phyloP scores from a whole-genome alignment of 2,329 filamentous ascomycete species.

The Sporothrix inflata region DNA sequence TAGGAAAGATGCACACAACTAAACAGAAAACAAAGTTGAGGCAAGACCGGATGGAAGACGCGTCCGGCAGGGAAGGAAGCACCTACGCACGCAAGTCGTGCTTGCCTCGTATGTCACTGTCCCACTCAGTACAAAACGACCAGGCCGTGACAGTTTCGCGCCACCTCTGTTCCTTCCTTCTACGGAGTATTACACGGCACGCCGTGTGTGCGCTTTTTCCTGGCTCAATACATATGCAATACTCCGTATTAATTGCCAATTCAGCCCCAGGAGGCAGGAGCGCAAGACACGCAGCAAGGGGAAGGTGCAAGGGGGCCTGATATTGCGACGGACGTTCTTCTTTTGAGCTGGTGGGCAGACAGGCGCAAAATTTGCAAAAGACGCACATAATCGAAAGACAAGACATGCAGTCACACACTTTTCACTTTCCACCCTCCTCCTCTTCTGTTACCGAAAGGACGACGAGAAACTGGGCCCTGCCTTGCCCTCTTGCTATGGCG shows the following conservation, averaged over 20 bases:
- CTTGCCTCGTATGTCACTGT: slow-evolving; percentile 4
- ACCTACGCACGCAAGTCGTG: slow-evolving; percentile 13
- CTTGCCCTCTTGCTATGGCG: slow-evolving; percentile 24
- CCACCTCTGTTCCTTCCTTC: slow-evolving; percentile 9
- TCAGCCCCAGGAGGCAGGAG: slow-evolving; percentile 22
- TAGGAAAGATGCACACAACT: neutral
- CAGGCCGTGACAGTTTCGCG: slow-evolving; percentile 21
- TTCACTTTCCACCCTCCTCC: neutral
- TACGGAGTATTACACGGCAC: neutral
- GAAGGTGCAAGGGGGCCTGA: slow-evolving; percentile 3
- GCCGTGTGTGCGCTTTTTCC: neutral
- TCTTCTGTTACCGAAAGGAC: neutral
- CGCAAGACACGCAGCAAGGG: slow-evolving; percentile 13
- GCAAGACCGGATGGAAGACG: slow-evolving; percentile 7
- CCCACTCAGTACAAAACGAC: neutral
- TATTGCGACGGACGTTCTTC: neutral
- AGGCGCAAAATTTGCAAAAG: neutral
- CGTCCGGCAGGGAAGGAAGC: slow-evolving; percentile 1
- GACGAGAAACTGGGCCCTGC: neutral
- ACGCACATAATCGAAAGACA: neutral
- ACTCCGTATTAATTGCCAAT: slow-evolving; percentile 19
- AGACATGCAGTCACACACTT: slow-evolving; percentile 1
- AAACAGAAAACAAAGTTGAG: neutral
- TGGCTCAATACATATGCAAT: neutral
- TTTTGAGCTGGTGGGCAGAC: neutral